These are phyloP conservation scores for Rubia balearica DNA, from an alignment of 305 asterid species.

Conservation along the genomic window DNA sequence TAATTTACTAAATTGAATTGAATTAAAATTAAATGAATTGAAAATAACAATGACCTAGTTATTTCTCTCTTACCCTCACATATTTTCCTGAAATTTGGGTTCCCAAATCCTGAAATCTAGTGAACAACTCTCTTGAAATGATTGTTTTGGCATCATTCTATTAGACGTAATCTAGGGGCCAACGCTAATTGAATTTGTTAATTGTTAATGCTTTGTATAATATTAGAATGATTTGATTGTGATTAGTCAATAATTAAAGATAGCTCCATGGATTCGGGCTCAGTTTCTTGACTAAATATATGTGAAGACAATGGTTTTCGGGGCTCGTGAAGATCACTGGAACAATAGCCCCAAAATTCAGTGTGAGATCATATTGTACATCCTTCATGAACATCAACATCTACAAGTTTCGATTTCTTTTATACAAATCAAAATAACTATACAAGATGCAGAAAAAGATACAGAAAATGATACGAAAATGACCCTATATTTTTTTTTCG, in stretches of 20 bases:
- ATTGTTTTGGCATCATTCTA: background rate
- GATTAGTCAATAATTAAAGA: background rate
- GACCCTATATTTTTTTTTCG: too few species aligned
- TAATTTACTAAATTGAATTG: too few species aligned
- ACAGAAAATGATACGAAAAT: too few species aligned
- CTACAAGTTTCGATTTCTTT: too few species aligned
- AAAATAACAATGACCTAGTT: too few species aligned
- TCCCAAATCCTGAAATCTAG: slow-evolving; percentile 9
- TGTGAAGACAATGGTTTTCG: slow-evolving; percentile 1
- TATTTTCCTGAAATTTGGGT: slow-evolving; percentile 13
- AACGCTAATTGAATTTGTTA: background rate
- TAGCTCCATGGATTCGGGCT: background rate
- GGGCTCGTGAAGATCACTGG: background rate
- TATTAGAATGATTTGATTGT: background rate
- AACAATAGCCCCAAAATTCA: background rate
- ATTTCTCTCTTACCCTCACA: background rate
- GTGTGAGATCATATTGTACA: background rate
- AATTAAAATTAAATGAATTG: too few species aligned
- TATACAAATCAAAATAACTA: too few species aligned
- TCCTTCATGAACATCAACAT: too few species aligned
- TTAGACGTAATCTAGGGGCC: slow-evolving; percentile 3
- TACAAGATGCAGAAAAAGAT: too few species aligned
- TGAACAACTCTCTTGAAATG: slow-evolving; percentile 6
- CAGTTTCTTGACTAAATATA: background rate
- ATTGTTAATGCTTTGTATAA: too few species aligned